Evolutionary conservation across 1,284 basidiomycete genomes (phyloP), one percentile per base, ranked within the genome.

Genomic region (Austroboletus niveus): DNA sequence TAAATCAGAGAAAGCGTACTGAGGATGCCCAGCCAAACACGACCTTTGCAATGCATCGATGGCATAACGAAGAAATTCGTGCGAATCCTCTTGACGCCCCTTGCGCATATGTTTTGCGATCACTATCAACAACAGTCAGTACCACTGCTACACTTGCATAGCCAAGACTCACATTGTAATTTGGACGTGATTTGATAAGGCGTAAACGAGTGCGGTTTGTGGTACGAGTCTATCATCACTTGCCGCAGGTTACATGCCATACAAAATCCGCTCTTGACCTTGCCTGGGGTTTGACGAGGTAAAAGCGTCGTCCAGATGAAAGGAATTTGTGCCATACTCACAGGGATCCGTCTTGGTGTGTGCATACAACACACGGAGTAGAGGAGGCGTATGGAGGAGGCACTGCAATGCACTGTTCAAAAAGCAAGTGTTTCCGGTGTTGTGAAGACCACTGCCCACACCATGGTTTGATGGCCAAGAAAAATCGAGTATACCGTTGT

Each of bases 401-500:
- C 94, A 93, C 74, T 99, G 97, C 53, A 99, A 74, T 32, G 90
- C 92, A 58, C 93, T 94, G 72, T 99, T 99, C 62, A 98, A 76
- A 72, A 98, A 99, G 72, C 97, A 99, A 1, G 94, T 97, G 69
- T 98, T 99, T 46, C 94, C 94, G n/a, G 76, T 85, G 72, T 99
- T 99, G 63, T 84, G 76, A 35, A 99, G 75, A 1, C 96, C 96
- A 52, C 65, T 69, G 20, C 80, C 89, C 53, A 80, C 69, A 48
- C 62, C 64, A 48, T 68, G 68, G 42, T 65, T 66, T 17, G 66
- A 50, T 1, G 85, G 84, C 64, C 75, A 88, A 48, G 80, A 65
- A 44, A 75, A 68, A 57, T 87, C 82, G 49, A 89, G 76, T 34
- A 75, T 68, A 38, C 75, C 74, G 10, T 72, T 66, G 60, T 80